Evolutionary conservation across 495 filamentous ascomycete species (phyloP), one percentile per base, ranked within the genome.

Genomic region (Penicillium diatomitis): DNA sequence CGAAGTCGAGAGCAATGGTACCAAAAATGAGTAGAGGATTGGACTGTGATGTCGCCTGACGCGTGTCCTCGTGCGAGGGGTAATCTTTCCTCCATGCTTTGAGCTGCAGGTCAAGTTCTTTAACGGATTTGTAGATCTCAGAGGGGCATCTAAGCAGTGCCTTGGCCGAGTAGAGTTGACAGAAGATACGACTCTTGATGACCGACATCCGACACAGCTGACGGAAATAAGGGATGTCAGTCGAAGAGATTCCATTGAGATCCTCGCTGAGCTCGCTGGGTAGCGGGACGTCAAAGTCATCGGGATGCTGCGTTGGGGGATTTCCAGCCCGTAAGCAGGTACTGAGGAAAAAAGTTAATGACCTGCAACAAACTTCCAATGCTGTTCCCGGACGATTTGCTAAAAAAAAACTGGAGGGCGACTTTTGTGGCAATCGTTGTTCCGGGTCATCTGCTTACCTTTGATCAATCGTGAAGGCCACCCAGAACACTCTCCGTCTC

Each of bases 401-500:
- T 2, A 20, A 20, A 20, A 20, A 20, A 20, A 20, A 20, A 20
- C 0, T 0, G 20, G 20, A 20, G 2, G 20, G 20, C 20, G 20
- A 1, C 20, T 20, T 20, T 20, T 2, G 20, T 20, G 20, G 20
- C 0, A 20, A 20, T 20, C 20, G 20, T 20, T 20, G 20, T 20
- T 20, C 20, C 20, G 20, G 20, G 20, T 20, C 20, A 20, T 20
- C 29, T 46, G 48, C 63, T 57, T 55, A 83, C 79, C 95, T 91
- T 67, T 95, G 92, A 58, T 98, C 92, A 36, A 97, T 66, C 63
- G 94, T 82, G 61, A 96, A 98, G 4, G 85, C 88, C 52, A 96
- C 94, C 92, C 92, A 98, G 61, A 96, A 97, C 10, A 96, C 91
- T 48, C 92, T 79, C 70, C 88, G 92, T 38, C 92, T 78, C 68